A percentile compares a stretch with the other conserved stretches of the same genome.
Evolutionary conservation across 1,139 yeast genomes (phyloP).

Genomic region (Sugiyamaella castrensis): DNA sequence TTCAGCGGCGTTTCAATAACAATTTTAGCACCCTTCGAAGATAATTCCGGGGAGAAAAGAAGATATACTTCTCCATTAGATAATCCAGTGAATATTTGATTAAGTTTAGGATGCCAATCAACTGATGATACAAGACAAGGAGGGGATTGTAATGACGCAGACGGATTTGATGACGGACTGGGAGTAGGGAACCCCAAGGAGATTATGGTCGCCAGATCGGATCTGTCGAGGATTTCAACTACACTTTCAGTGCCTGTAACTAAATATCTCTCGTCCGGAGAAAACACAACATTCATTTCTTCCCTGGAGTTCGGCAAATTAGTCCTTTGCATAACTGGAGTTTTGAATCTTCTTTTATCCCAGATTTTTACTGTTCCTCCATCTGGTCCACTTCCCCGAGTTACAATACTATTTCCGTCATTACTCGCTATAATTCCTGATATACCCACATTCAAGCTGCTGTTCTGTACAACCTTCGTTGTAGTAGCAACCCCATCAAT

Average conservation of each 20-base stretch:
- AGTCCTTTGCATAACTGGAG: constrained; percentile 34
- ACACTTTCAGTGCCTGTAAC: constrained; percentile 29
- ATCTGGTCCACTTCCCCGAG: constrained; percentile 30
- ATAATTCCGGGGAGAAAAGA: constrained; percentile 37
- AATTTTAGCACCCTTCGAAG: constrained; percentile 38
- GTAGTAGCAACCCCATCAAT: constrained; percentile 28
- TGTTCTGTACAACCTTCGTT: constrained; percentile 14
- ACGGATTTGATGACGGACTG: neutral
- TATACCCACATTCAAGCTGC: constrained; percentile 24
- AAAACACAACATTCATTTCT: constrained; percentile 27
- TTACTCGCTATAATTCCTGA: constrained; percentile 9
- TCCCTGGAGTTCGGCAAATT: constrained; percentile 27
- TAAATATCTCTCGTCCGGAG: constrained; percentile 33
- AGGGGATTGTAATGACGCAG: neutral
- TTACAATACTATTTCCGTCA: constrained; percentile 26
- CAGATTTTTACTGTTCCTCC: constrained; percentile 37
- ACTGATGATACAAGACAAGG: constrained; percentile 27
- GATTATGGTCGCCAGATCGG: constrained; percentile 37
- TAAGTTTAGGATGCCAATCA: constrained; percentile 34
- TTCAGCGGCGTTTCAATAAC: constrained; percentile 39
- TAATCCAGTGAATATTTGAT: constrained; percentile 41
- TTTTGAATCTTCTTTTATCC: constrained; percentile 37
- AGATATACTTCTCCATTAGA: constrained; percentile 34
- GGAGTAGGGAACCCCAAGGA: constrained; percentile 18
- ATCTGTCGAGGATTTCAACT: constrained; percentile 38